Evolutionary conservation across 371 early-diverging fungal genomes (phyloP), one percentile per base, ranked within the genome.

Genomic region (Mortierella sp.): DNA sequence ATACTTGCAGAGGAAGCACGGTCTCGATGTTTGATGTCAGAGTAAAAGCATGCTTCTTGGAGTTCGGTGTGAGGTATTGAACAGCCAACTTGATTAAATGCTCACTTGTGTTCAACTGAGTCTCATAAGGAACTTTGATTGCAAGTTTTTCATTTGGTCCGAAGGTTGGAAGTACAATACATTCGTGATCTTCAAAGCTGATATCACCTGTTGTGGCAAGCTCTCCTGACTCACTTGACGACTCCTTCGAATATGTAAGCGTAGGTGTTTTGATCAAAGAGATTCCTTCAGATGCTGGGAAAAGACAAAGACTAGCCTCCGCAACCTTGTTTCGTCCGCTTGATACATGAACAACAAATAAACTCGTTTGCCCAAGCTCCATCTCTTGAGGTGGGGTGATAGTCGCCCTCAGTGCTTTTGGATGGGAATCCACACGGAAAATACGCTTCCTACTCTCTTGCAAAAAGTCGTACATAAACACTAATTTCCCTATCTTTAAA

Each of bases 401-500:
- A n/a, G 65, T 65, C 0, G 81, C 85, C 58, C 74, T 83, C 65
- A 84, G 32, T 7, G 77, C 79, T 41, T 73, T 58, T 53, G 85
- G 85, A 57, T 84, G 83, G 65, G 90, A 87, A 55, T 91, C 88
- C 15, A 91, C 74, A 7, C 92, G 84, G 60, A 91, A 85, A 2
- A 86, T 84, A 21, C 88, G 86, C 58, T 91, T 92, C 73, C 86
- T 90, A 59, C 82, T 88, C 62, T 87, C 87, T n/a, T 88, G 85
- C 76, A 91, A 83, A 68, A 92, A 91, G 67, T 89, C 92, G 60
- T 90, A 89, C 8, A 84, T 63, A 66, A 92, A 91, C 1, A 88
- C 75, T 19, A 92, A 74, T 62, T 86, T 88, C 2, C 92, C 92
- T 28, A 88, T 76, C 63, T 77, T 81, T 85, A 92, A 74, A 59